These are phyloP conservation scores for Penicillium paxilli DNA, from an alignment of 495 filamentous ascomycete genomes.

Conservation along the genomic window DNA sequence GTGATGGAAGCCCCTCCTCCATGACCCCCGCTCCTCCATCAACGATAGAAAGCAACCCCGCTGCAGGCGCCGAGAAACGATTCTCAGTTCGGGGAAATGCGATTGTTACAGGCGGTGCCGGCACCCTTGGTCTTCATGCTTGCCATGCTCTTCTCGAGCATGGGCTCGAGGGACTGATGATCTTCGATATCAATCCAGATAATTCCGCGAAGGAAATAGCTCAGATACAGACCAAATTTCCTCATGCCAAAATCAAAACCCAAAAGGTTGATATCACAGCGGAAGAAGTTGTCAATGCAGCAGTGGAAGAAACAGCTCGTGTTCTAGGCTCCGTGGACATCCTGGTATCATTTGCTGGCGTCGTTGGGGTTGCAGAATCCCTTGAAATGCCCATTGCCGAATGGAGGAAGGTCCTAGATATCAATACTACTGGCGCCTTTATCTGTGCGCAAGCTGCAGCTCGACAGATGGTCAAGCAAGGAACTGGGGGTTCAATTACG, in stretches of 20 bases:
- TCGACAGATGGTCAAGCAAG: slow-evolving; percentile 48
- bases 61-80: slow-evolving; percentile 51
- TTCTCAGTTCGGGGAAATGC: slow-evolving; percentile 66
- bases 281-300: slow-evolving; percentile 43
- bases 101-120: slow-evolving; percentile 68
- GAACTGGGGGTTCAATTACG: slow-evolving; percentile 61
- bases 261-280: slow-evolving; percentile 60
- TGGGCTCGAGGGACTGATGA: slow-evolving; percentile 57
- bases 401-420: slow-evolving; percentile 62
- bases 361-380: slow-evolving; percentile 60
- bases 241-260: slow-evolving; percentile 46
- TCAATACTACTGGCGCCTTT: slow-evolving; percentile 70
- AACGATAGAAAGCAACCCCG: slow-evolving; percentile 39
- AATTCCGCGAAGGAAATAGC: slow-evolving; percentile 41
- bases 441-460: slow-evolving; percentile 67
- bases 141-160: slow-evolving; percentile 71
- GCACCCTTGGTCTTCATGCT: slow-evolving; percentile 61
- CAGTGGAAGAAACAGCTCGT: slow-evolving; percentile 38
- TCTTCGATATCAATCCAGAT: slow-evolving; percentile 60
- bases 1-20: slow-evolving; percentile 48
- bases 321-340: slow-evolving; percentile 56
- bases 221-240: slow-evolving; percentile 52
- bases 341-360: slow-evolving; percentile 66
- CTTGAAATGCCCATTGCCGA: slow-evolving; percentile 53
- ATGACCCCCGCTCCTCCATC: slow-evolving; percentile 48